Conservation (phyloP, 2,329 filamentous ascomycete genomes). For the Aspergillus neoniger region DNA sequence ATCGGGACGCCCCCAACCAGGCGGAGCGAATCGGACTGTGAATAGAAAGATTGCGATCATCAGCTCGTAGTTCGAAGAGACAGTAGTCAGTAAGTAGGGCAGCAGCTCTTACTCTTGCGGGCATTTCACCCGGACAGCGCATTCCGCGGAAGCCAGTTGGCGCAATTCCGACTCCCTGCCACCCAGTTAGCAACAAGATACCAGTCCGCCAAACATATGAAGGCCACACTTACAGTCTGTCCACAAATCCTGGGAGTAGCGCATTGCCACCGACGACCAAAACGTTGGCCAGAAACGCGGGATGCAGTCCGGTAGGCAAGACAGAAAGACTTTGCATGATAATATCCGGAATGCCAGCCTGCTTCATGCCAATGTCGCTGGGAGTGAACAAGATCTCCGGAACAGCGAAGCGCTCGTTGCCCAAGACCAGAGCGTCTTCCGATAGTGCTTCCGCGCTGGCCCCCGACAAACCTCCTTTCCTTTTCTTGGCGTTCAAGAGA, state of each 20-base stretch:
- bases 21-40: slow-evolving; percentile 70
- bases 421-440: slow-evolving; percentile 82
- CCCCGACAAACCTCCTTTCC: slow-evolving; percentile 52
- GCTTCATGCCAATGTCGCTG: slow-evolving; percentile 78
- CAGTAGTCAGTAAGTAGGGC: neutral
- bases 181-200: slow-evolving; percentile 22
- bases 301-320: slow-evolving; percentile 80
- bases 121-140: slow-evolving; percentile 70
- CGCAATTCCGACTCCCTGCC: slow-evolving; percentile 66
- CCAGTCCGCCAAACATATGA: neutral
- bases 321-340: slow-evolving; percentile 74
- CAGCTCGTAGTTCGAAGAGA: slow-evolving; percentile 1
- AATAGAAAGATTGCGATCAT: slow-evolving; percentile 4
- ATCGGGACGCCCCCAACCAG: slow-evolving; percentile 80
- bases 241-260: slow-evolving; percentile 76
- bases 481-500: slow-evolving; percentile 55
- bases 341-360: slow-evolving; percentile 79
- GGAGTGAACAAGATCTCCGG: slow-evolving; percentile 90
- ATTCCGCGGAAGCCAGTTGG: slow-evolving; percentile 71
- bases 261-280: slow-evolving; percentile 86
- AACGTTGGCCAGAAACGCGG: slow-evolving; percentile 81
- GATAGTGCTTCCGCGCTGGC: slow-evolving; percentile 49
- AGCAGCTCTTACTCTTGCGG: slow-evolving; percentile 58
- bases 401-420: slow-evolving; percentile 88
- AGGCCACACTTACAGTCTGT: slow-evolving; percentile 60